Base-by-base conservation (phyloP, 441 rosid species). In the Gossypium gossypioides region DNA sequence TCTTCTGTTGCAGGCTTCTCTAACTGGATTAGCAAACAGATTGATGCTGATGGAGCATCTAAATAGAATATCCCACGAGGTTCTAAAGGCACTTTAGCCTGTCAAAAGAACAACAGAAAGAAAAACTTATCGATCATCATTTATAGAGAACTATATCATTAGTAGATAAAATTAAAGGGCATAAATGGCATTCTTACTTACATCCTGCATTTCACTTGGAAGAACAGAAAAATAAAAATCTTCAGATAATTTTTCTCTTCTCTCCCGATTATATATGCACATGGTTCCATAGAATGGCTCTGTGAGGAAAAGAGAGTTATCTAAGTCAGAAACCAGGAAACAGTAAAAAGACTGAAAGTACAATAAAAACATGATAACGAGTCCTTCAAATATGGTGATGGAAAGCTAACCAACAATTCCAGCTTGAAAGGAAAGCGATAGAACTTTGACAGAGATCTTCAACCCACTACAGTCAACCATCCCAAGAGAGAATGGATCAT, bases 241-340 rank as follows among this genome's bases (percentile, higher is more conserved):
- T 81, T 96, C 99, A 0, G 99, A 96, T 84, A 91, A 79, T 78
- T 89, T 91, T 86, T 96, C 99, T 81, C 88, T 90, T 84, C 97
- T 93, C 82, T 96, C 99, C 79, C 89, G 86, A 79, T 90, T 96
- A 79, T 91, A 91, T 55, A 90, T 77, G 77, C 97, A 87, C 80
- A 96, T 91, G 54, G 99, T 90, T 65, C 99, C 99, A 82, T 83
- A 81, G 82, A 96, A 96, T 56, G 99, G 98, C 85, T 96, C 99
- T 96, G 87, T 64, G 66, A 71, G 57, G 71, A 71, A 75, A 69
- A 83, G 76, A 77, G 64, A 78, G 60, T 76, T 9, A 60, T 51
- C 48, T 32, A 66, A 46, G 81, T 73, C 77, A 83, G 80, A 76
- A 71, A 68, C 52, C 75, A 25, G 9, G 32, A 73, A 72, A 68